Base-by-base conservation (phyloP, 1,284 basidiomycete genomes). In the Ustilago loliicola region DNA sequence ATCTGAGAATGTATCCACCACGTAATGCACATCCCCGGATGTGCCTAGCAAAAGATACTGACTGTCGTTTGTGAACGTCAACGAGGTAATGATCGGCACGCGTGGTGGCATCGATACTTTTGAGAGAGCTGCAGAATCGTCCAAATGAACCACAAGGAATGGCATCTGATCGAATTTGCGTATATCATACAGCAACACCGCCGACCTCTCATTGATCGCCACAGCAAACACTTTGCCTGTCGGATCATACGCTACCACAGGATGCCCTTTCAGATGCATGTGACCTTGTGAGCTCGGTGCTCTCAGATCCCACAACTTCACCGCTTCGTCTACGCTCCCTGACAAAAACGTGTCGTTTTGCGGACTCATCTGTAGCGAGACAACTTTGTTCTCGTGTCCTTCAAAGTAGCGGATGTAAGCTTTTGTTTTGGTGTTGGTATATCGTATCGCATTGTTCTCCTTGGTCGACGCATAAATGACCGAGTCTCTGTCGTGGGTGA, bases 271-370 rank as follows among this genome's bases (percentile, higher is more conserved):
- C 89, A 93, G 78, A 32, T 88, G 87, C 47, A 90, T 80, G 3
- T 87, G 66, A 3, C 88, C 89, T 87, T 89, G 91, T 84, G 94
- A 94, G 30, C 89, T 89, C 1, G 91, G 91, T 19, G 91, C 89
- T 38, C 96, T 91, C 50, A 98, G 89, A 87, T 99, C 97, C 97
- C 97, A 99, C 23, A 99, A 88, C 42, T 95, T 90, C n/a, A 99
- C 95, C 1, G 95, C 96, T 80, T 93, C 94, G 88, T 99, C 96
- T 80, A 94, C 89, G 0, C 96, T 94, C 1, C 92, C 94, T 8
- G 96, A 97, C 89, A 99, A 91, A 87, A 99, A 98, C 0, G 93
- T 93, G 83, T 99, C 96, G 83, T 98, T 93, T 2, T 93, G 89
- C 0, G 97, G 97, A 3, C 93, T 95, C 81, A 98, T 92, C 83